phyloP scores from a whole-genome alignment of 139 green algal species.

The Picochlorum sp. region DNA sequence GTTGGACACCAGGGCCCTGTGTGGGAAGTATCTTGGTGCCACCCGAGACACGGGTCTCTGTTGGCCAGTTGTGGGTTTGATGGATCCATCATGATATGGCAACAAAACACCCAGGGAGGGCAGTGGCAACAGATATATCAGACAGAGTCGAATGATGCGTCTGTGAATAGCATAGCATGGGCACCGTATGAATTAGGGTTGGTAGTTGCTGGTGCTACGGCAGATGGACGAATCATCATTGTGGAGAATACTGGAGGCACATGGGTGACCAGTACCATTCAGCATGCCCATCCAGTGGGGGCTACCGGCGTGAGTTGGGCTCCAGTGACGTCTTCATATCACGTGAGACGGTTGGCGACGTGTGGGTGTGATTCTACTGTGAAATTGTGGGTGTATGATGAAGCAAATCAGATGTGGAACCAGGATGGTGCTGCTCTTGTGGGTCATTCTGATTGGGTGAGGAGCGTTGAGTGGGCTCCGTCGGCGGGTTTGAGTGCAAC shows the following conservation, averaged over 20 bases:
- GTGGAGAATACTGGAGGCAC: constrained; percentile 45
- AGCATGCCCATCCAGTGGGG: constrained; percentile 72
- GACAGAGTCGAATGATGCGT: constrained; percentile 50
- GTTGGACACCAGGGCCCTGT: constrained; percentile 89
- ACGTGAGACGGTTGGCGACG: constrained; percentile 62
- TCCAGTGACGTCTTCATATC: constrained; percentile 57
- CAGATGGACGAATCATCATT: constrained; percentile 79
- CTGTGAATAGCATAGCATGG: constrained; percentile 89
- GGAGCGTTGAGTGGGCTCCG: constrained; percentile 93
- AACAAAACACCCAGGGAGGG: constrained; percentile 52
- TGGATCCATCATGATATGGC: constrained; percentile 87
- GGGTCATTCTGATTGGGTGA: constrained; percentile 88
- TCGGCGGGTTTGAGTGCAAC: constrained; percentile 74
- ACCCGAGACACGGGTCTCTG: constrained; percentile 89
- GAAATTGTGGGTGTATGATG: constrained; percentile 62
- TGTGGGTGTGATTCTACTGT: constrained; percentile 83
- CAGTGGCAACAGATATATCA: constrained; percentile 65
- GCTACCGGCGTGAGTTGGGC: constrained; percentile 83
- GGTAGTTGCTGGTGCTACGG: constrained; percentile 77
- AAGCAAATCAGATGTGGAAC: constrained; percentile 50
- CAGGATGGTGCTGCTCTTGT: constrained; percentile 57
- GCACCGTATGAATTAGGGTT: constrained; percentile 89
- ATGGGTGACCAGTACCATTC: constrained; percentile 45
- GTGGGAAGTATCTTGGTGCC: constrained; percentile 78
- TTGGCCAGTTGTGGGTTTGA: constrained; percentile 91